Evolutionary conservation across 2,329 filamentous ascomycete species (phyloP).

Genomic region (Cladosporium sp.): DNA sequence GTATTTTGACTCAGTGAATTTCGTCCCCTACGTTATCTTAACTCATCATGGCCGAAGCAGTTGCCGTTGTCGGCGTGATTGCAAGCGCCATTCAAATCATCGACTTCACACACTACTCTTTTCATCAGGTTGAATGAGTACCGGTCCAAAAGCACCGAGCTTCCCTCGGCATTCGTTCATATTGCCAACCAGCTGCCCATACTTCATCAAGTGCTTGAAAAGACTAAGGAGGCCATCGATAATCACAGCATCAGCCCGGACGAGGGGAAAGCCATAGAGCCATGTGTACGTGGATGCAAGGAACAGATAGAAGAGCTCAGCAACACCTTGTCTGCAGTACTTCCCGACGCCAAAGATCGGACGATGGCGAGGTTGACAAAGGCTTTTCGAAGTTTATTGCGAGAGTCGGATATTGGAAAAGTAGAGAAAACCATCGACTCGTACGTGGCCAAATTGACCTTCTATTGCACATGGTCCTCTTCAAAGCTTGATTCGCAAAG

Average conservation of each 20-base stretch:
- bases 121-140: conserved; percentile 4
- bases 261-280: background rate
- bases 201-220: background rate
- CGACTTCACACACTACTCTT: conserved; percentile 5
- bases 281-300: background rate
- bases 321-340: background rate
- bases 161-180: conserved; percentile 2
- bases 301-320: conserved; percentile 1
- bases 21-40: background rate
- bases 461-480: conserved; percentile 6
- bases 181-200: conserved; percentile 5
- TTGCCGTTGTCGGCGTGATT: background rate
- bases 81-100: conserved; percentile 6
- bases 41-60: conserved; percentile 6
- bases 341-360: background rate
- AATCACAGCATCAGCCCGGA: background rate
- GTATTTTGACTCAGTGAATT: too few species aligned
- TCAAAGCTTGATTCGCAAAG: conserved; percentile 1
- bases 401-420: background rate
- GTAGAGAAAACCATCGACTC: background rate
- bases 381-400: background rate
- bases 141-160: conserved; percentile 2
- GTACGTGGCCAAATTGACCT: conserved; percentile 3
- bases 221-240: background rate
- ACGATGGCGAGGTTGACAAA: background rate